Evolutionary conservation across 2,329 filamentous ascomycete species (phyloP).

Genomic region (Ophiostoma sp.): DNA sequence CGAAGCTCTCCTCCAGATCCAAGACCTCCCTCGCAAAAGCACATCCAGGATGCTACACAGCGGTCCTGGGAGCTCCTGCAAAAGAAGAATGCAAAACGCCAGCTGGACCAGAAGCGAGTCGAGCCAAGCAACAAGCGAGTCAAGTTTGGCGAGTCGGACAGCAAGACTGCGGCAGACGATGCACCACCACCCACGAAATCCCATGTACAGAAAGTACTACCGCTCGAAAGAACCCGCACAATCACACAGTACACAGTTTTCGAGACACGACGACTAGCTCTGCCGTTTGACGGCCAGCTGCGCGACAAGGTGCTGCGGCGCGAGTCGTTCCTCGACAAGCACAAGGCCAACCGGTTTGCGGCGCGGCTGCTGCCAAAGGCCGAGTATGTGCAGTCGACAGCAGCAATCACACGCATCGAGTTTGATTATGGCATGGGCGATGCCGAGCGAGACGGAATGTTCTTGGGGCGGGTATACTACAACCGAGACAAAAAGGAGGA

Average conservation of each 20-base stretch:
- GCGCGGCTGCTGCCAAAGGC: constrained; percentile 8
- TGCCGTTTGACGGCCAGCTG: constrained; percentile 11
- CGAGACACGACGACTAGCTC: neutral
- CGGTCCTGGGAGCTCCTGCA: neutral
- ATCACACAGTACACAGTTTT: constrained; percentile 3
- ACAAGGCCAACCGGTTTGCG: constrained; percentile 4
- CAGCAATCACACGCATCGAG: neutral
- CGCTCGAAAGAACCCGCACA: neutral
- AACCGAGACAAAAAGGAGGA: neutral
- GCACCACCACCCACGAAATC: constrained; percentile 6
- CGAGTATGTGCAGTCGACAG: neutral
- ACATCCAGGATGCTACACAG: neutral
- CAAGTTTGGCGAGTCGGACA: neutral
- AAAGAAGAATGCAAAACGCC: neutral
- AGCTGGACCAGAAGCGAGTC: neutral
- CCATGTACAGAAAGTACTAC: neutral
- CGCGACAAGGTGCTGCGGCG: constrained; percentile 7
- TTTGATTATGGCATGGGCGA: neutral
- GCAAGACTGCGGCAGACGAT: neutral
- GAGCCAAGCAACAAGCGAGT: neutral
- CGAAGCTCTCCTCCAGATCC: neutral
- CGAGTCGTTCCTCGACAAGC: constrained; percentile 6
- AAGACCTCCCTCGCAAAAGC: neutral
- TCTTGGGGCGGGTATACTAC: constrained; percentile 2
- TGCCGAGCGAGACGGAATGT: constrained; percentile 2